These are phyloP conservation scores for Magnusiomyces sp. DNA, from an alignment of 1,139 yeast genomes.

Conservation along the genomic window DNA sequence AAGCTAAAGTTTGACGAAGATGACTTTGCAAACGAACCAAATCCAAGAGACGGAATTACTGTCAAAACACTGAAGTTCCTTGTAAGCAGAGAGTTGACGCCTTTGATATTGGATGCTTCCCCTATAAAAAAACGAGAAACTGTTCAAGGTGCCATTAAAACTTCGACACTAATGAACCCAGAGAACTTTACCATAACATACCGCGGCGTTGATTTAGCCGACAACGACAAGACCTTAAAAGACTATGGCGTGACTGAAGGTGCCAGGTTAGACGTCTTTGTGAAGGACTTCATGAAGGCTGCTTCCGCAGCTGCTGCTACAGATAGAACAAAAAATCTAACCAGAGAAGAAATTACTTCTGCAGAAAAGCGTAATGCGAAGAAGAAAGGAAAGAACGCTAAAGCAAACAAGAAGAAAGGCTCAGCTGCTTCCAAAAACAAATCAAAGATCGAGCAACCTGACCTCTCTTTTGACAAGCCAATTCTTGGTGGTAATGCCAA, in stretches of 20 bases:
- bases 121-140: conserved; percentile 5
- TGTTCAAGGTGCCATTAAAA: conserved; percentile 1
- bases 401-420: conserved; percentile 1
- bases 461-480: neutral
- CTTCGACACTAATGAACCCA: conserved; percentile 10
- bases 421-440: neutral
- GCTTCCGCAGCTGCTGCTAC: conserved; percentile 7
- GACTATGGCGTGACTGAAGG: conserved; percentile 1
- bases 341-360: neutral
- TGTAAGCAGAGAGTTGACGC: conserved; percentile 11
- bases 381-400: neutral
- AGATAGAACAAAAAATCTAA: neutral
- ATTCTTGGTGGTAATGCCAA: neutral
- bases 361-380: too few relatives aligned
- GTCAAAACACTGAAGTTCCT: conserved; percentile 12
- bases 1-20: conserved; percentile 11
- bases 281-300: neutral
- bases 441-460: neutral
- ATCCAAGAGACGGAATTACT: conserved; percentile 13
- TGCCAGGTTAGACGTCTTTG: too few relatives aligned
- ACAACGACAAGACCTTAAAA: conserved; percentile 13
- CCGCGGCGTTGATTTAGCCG: conserved; percentile 29
- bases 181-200: conserved; percentile 27
- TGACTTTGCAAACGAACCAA: conserved; percentile 12
- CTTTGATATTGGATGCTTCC: conserved; percentile 9